phyloP scores from a whole-genome alignment of 306 rosid genomes.

The Oemleria cerasiformis region DNA sequence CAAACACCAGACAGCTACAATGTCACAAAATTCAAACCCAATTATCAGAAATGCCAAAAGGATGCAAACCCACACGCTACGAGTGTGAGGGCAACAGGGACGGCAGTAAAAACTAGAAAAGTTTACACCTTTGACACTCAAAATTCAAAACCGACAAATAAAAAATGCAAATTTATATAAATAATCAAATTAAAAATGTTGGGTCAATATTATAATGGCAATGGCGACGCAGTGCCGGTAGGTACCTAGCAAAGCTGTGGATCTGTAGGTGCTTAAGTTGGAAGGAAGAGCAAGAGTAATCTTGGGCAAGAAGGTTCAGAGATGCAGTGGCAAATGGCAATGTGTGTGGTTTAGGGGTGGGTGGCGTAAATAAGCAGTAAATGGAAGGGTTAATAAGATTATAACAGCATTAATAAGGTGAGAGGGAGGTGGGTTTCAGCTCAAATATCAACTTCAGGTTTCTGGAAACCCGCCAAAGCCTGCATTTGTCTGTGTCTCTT shows the following conservation, averaged over 20 bases:
- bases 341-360: slow-evolving; percentile 7
- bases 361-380: slow-evolving; percentile 35
- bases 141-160: slow-evolving; percentile 8
- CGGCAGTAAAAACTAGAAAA: slow-evolving; percentile 10
- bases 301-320: slow-evolving; percentile 32
- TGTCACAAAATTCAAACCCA: slow-evolving; percentile 22
- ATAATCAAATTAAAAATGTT: background rate
- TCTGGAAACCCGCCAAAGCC: slow-evolving; percentile 47
- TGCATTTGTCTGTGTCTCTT: slow-evolving; percentile 13
- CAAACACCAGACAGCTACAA: background rate
- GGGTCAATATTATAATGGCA: slow-evolving; percentile 15
- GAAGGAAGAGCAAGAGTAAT: slow-evolving; percentile 35
- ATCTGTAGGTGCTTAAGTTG: slow-evolving; percentile 43
- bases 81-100: slow-evolving; percentile 16
- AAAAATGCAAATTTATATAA: background rate
- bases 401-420: slow-evolving; percentile 38
- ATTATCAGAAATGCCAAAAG: slow-evolving; percentile 36
- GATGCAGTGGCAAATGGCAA: background rate
- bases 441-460: slow-evolving; percentile 39
- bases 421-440: slow-evolving; percentile 42
- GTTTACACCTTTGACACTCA: slow-evolving; percentile 11
- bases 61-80: slow-evolving; percentile 19
- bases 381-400: background rate
- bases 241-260: slow-evolving; percentile 30
- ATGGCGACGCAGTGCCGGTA: slow-evolving; percentile 2